Conservation (phyloP, 345 rosid species). For the Litchi chinensis region DNA sequence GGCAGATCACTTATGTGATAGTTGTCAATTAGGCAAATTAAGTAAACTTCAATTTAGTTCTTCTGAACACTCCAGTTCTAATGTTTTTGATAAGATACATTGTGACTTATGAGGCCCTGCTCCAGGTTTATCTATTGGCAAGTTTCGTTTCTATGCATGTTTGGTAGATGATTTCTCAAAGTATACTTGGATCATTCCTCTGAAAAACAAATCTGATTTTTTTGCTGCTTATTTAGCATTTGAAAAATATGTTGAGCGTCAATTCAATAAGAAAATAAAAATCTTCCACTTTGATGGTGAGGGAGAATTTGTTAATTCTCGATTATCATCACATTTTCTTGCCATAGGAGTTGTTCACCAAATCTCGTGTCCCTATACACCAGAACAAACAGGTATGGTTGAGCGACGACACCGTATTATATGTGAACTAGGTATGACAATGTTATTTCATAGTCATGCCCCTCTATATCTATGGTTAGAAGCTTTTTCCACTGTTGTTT, state of each 20-base stretch:
- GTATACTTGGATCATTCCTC: conserved; percentile 12
- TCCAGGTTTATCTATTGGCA: conserved; percentile 4
- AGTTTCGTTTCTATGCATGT: conserved; percentile 10
- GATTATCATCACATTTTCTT: not conserved
- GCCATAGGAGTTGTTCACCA: not conserved
- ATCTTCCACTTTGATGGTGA: conserved; percentile 16
- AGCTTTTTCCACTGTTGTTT: not conserved
- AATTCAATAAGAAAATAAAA: conserved; percentile 17
- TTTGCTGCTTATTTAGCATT: conserved; percentile 3
- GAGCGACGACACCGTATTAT: not conserved
- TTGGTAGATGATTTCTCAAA: not conserved
- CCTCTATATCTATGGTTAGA: conserved; percentile 1
- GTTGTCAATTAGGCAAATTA: conserved; percentile 22
- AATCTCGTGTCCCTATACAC: not conserved
- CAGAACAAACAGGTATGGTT: conserved; percentile 14
- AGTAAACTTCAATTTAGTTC: not conserved
- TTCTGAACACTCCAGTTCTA: not conserved
- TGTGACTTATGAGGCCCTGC: conserved; percentile 24
- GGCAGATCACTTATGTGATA: conserved; percentile 12
- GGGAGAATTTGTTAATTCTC: conserved; percentile 13
- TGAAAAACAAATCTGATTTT: conserved; percentile 14
- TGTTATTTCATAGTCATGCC: conserved; percentile 11
- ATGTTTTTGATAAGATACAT: not conserved
- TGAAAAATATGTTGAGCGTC: conserved; percentile 13
- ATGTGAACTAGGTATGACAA: conserved; percentile 16